Conservation (phyloP, 768 basidiomycete genomes). For the Obba rivulosa region DNA sequence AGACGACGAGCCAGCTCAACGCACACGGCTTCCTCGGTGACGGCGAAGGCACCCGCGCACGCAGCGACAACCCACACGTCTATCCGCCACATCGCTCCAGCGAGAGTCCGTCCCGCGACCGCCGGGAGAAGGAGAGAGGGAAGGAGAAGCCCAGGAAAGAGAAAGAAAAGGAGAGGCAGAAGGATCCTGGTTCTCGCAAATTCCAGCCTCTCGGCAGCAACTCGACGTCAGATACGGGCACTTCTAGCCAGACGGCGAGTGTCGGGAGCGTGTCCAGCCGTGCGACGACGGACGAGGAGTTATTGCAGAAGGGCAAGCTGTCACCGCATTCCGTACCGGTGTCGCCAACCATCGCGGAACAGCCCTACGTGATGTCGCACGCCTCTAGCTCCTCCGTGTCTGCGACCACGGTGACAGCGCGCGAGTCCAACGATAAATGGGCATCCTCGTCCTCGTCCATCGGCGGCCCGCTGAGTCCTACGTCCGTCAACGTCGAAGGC, state of each 20-base stretch:
- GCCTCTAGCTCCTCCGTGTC: background rate
- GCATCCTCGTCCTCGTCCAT: slow-evolving; percentile 9
- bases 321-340: slow-evolving; percentile 8
- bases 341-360: slow-evolving; percentile 11
- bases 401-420: background rate
- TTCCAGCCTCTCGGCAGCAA: background rate
- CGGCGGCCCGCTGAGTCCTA: slow-evolving; percentile 2
- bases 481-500: slow-evolving; percentile 5
- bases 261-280: slow-evolving; percentile 9
- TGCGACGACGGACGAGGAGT: slow-evolving; percentile 8
- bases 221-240: background rate
- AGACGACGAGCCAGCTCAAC: slow-evolving; percentile 60
- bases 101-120: background rate
- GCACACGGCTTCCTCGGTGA: slow-evolving; percentile 64
- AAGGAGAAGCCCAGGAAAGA: slow-evolving; percentile 25
- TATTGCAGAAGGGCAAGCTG: slow-evolving; percentile 2
- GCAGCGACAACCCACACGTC: background rate
- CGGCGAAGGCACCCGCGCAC: background rate
- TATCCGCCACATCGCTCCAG: background rate
- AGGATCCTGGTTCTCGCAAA: slow-evolving; percentile 20
- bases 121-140: slow-evolving; percentile 17
- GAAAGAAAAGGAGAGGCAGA: slow-evolving; percentile 25
- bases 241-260: slow-evolving; percentile 16
- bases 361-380: slow-evolving; percentile 5
- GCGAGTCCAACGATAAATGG: background rate